phyloP scores from a whole-genome alignment of 257 asterid genomes.

The Vinca minor region DNA sequence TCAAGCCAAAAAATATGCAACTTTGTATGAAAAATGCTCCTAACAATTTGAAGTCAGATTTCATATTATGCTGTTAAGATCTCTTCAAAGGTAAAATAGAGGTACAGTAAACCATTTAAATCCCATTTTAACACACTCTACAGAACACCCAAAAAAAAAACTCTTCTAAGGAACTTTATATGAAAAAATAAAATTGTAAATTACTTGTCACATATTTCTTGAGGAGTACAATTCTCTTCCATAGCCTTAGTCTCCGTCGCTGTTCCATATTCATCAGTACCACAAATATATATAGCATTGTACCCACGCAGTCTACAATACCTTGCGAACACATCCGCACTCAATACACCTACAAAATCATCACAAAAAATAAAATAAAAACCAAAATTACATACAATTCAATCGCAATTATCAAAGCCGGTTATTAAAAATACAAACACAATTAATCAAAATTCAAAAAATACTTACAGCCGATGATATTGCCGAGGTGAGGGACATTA shows the following conservation, averaged over 20 bases:
- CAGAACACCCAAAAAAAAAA: background rate
- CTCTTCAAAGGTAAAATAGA: background rate
- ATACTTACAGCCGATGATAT: constrained; percentile 76
- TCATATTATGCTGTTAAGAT: background rate
- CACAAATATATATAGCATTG: constrained; percentile 71
- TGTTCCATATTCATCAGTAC: constrained; percentile 96
- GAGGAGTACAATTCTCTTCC: constrained; percentile 80
- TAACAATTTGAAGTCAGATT: background rate
- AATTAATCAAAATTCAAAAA: background rate
- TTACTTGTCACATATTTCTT: constrained; percentile 94
- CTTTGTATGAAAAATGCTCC: background rate
- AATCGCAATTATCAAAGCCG: background rate
- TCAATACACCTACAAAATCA: constrained; percentile 62
- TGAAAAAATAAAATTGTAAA: background rate
- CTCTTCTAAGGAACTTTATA: background rate
- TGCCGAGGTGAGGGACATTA: constrained; percentile 95
- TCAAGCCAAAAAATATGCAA: background rate
- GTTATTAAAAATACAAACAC: no score
- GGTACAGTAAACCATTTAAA: background rate
- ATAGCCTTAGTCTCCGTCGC: constrained; percentile 97
- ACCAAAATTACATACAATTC: constrained; percentile 3
- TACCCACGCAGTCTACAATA: constrained; percentile 81
- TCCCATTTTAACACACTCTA: background rate
- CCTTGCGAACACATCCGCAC: constrained; percentile 93
- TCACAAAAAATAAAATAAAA: background rate